Conservation (phyloP, 2,329 filamentous ascomycete genomes). For the Neonectria magnoliae region DNA sequence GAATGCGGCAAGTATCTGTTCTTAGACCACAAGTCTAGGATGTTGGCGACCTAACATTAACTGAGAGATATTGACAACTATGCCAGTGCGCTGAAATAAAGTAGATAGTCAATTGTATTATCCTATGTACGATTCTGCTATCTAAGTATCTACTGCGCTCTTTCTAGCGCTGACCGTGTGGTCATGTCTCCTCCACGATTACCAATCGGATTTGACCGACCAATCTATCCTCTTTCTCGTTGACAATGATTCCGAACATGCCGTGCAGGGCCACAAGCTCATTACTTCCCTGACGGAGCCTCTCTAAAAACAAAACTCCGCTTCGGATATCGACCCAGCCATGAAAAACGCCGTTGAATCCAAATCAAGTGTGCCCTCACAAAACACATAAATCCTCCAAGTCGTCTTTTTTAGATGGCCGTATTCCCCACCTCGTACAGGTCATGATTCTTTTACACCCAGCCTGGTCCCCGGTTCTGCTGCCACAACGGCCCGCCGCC, state of each 20-base stretch:
- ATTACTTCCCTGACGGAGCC: slow-evolving; percentile 11
- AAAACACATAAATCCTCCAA: neutral
- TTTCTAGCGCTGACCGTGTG: slow-evolving; percentile 27
- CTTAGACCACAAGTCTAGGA: no score
- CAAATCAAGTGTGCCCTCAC: slow-evolving; percentile 4
- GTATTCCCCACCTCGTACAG: slow-evolving; percentile 18
- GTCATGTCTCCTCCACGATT: slow-evolving; percentile 31
- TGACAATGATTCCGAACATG: slow-evolving; percentile 1
- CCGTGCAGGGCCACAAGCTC: slow-evolving; percentile 10
- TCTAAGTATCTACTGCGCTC: slow-evolving; percentile 30
- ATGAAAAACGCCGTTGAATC: slow-evolving; percentile 17
- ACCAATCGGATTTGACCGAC: slow-evolving; percentile 20
- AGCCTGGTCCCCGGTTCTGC: slow-evolving; percentile 60
- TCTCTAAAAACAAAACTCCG: slow-evolving; percentile 17
- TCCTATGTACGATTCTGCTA: slow-evolving; percentile 17
- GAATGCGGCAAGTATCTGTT: no score
- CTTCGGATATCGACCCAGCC: slow-evolving; percentile 19
- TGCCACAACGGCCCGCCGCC: slow-evolving; percentile 61
- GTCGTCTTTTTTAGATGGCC: slow-evolving; percentile 13
- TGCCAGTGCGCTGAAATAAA: neutral
- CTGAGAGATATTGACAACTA: neutral
- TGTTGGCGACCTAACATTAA: no score
- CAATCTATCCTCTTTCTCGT: slow-evolving; percentile 6
- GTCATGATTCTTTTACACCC: slow-evolving; percentile 59
- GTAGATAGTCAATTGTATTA: neutral